A percentile compares a stretch with the other conserved stretches of the same genome.
Conservation (phyloP, 768 basidiomycete genomes). For the Dioszegia crocea region DNA sequence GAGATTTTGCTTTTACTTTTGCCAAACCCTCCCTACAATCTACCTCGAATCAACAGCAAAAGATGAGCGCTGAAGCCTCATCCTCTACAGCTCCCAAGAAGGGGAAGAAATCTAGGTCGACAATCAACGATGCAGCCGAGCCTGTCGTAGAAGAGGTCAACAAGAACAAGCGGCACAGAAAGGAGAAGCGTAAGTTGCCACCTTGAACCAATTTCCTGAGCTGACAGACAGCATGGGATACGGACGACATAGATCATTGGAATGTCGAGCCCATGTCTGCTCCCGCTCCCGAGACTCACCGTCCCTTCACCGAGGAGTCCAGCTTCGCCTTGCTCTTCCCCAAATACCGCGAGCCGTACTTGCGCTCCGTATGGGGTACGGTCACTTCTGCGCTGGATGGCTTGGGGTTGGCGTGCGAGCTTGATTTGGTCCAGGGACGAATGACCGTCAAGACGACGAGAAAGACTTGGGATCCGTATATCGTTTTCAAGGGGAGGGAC, state of each 20-base stretch:
- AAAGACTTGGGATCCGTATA: slow-evolving; percentile 94
- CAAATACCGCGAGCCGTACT: slow-evolving; percentile 88
- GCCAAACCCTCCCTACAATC: too few relatives aligned
- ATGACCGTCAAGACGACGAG: slow-evolving; percentile 97
- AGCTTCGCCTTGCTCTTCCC: slow-evolving; percentile 98
- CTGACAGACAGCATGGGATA: slow-evolving; percentile 79
- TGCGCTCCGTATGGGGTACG: slow-evolving; percentile 89
- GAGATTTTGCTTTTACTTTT: too few relatives aligned
- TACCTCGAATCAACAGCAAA: too few relatives aligned
- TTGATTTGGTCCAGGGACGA: slow-evolving; percentile 91
- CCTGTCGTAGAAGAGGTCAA: slow-evolving; percentile 52
- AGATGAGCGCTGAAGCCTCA: slow-evolving; percentile 35
- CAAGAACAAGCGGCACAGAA: slow-evolving; percentile 85
- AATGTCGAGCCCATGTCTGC: slow-evolving; percentile 73
- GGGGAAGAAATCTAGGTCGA: slow-evolving; percentile 17
- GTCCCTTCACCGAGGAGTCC: slow-evolving; percentile 80
- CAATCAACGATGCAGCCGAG: not conserved
- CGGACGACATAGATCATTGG: slow-evolving; percentile 99
- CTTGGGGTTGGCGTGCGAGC: slow-evolving; percentile 72
- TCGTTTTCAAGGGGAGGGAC: slow-evolving; percentile 92
- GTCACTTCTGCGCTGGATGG: slow-evolving; percentile 75
- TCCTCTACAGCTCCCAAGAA: slow-evolving; percentile 22
- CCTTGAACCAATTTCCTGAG: not conserved
- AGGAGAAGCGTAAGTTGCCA: slow-evolving; percentile 79
- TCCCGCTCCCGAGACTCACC: slow-evolving; percentile 59